Conservation (phyloP, 2,329 filamentous ascomycete species). For the Cordyceps cateniannulata region DNA sequence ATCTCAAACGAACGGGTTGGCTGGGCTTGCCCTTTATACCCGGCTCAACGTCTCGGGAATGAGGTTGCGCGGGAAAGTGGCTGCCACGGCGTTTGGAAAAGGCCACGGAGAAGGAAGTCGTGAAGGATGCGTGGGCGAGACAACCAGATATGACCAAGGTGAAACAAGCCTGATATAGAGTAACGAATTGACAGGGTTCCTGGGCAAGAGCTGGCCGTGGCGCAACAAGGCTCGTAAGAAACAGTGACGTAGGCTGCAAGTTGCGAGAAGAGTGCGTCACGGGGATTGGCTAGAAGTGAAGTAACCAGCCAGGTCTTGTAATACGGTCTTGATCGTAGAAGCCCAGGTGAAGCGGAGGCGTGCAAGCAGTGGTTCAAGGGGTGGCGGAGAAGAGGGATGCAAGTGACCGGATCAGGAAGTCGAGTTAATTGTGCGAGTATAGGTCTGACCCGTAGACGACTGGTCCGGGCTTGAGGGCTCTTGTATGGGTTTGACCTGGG, state of each 20-base stretch:
- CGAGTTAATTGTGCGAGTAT: conserved; percentile 5
- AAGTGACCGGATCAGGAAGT: conserved; percentile 7
- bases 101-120: background rate
- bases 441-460: background rate
- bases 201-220: background rate
- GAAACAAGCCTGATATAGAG: conserved; percentile 2
- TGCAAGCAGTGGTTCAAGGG: background rate
- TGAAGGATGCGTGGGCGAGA: background rate
- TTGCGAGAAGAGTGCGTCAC: background rate
- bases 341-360: background rate
- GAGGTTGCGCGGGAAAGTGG: background rate
- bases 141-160: background rate
- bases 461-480: background rate
- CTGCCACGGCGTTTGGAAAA: background rate
- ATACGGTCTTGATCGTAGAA: background rate
- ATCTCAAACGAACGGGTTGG: background rate
- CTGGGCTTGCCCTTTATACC: conserved; percentile 1
- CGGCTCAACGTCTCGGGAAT: too few relatives aligned
- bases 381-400: conserved; percentile 2
- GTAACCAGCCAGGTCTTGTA: background rate
- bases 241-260: conserved; percentile 1
- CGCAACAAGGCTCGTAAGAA: background rate
- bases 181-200: background rate
- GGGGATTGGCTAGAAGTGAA: background rate
- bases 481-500: background rate